These are phyloP conservation scores for Neonectria neomacrospora DNA, from an alignment of 2,329 filamentous ascomycete species.

Conservation along the genomic window DNA sequence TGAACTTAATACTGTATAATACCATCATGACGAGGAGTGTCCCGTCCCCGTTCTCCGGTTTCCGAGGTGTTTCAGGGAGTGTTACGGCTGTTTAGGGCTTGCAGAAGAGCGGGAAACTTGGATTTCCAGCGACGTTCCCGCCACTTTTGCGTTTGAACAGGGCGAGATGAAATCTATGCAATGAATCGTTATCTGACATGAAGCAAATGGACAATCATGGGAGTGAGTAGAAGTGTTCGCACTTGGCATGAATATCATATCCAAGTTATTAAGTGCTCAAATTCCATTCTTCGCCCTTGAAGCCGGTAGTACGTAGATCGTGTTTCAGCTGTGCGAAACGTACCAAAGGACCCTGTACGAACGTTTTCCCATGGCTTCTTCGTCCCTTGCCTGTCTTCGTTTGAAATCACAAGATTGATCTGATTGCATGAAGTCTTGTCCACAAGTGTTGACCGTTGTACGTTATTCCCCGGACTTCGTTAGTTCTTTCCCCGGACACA, in stretches of 20 bases:
- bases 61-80: constrained; percentile 39
- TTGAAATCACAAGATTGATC: no score
- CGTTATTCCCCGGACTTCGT: no score
- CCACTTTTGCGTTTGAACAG: constrained; percentile 27
- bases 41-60: constrained; percentile 26
- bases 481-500: background rate
- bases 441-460: no score
- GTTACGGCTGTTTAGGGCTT: constrained; percentile 36
- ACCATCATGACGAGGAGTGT: constrained; percentile 28
- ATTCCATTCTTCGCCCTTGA: no score
- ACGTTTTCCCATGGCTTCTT: no score
- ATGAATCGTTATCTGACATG: constrained; percentile 35
- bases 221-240: constrained; percentile 18
- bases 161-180: constrained; percentile 34
- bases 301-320: background rate
- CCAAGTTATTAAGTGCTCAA: background rate
- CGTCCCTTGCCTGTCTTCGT: no score
- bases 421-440: no score
- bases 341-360: no score
- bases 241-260: constrained; percentile 11
- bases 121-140: constrained; percentile 34
- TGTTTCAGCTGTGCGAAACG: background rate
- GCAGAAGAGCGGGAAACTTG: constrained; percentile 28
- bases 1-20: constrained; percentile 45
- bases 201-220: constrained; percentile 30